Base-by-base conservation (phyloP, 371 early-diverging fungal genomes). In the Batkoa obscura region DNA sequence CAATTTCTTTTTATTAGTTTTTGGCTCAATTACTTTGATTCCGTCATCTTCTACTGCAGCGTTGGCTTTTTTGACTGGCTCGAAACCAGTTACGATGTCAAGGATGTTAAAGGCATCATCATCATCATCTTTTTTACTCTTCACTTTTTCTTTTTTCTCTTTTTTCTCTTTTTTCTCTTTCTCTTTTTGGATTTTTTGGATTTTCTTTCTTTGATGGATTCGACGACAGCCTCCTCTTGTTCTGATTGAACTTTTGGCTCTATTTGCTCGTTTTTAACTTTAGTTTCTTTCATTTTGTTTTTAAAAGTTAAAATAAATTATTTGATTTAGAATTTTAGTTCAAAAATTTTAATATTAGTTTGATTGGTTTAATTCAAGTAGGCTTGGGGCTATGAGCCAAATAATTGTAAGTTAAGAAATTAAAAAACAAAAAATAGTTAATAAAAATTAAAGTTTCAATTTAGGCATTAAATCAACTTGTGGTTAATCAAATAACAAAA, bases 71-170 rank as follows among this genome's bases (percentile, higher is more conserved):
- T 57, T 6, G 3, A 4, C 32, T 43, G 5, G 15, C 13, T 64
- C 53, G 59, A 60, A 41, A 46, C 55, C 58, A 31, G 55, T 66
- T 58, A 67, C 59, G 60, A 72, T 68, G 41, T 67, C 57, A 62
- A 61, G 41, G 60, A 62, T 41, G 62, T 66, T 46, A 63, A 61
- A 49, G 64, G 61, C 30, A 62, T 60, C 49, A 60, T 61, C 55
- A 31, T 33, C 32, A 15, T 47, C 17, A 9, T 37, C 46, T 46
- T 36, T 30, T 9, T 46, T 39, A 15, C 4, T 13, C 41, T 42
- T 57, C 64, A 65, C 70, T 68, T 71, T 62, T 69, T 62, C 59
- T 64, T 75, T 58, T 64, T 68, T 57, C 63, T 69, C 51, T 66
- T 64, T 43, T 63, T 68, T 71, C 34, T 62, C 62, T 39, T 60